Conservation (phyloP, 306 rosid species). For the Begonia loranthoides region DNA sequence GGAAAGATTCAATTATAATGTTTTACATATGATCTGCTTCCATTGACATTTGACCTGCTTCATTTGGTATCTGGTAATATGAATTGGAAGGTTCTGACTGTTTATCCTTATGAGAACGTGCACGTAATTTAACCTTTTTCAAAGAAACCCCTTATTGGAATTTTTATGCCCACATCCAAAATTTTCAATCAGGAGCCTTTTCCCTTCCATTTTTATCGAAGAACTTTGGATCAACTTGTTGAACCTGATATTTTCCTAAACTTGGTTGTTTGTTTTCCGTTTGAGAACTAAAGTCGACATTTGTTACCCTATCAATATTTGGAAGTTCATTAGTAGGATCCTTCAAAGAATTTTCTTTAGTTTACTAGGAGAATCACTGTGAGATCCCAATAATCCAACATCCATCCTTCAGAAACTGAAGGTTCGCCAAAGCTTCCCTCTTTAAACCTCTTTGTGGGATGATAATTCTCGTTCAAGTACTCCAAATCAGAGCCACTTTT, state of each 20-base stretch:
- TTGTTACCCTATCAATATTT: conserved; percentile 48
- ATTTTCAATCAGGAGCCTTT: conserved; percentile 41
- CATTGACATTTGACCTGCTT: conserved; percentile 36
- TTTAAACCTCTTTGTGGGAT: conserved; percentile 46
- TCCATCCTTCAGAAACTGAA: conserved; percentile 33
- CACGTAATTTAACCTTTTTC: conserved; percentile 37
- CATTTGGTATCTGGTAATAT: conserved; percentile 42
- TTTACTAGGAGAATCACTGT: conserved; percentile 37
- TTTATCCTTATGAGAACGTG: conserved; percentile 40
- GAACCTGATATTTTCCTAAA: conserved; percentile 50
- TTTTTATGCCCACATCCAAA: conserved; percentile 36
- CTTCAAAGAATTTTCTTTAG: conserved; percentile 33
- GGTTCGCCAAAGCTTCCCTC: conserved; percentile 24
- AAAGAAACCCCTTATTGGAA: conserved; percentile 34
- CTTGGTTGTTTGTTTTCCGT: conserved; percentile 39
- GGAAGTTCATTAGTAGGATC: conserved; percentile 30
- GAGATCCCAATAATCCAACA: conserved; percentile 30
- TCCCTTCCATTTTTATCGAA: conserved; percentile 33
- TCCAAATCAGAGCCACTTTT: conserved; percentile 50
- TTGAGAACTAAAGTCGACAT: conserved; percentile 33
- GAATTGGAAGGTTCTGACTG: conserved; percentile 32
- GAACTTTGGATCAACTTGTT: conserved; percentile 39
- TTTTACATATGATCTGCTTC: conserved; percentile 37
- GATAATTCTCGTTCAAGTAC: conserved; percentile 35
- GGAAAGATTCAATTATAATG: conserved; percentile 32